phyloP scores from a whole-genome alignment of 306 rosid species.

The Chamaecrista fasciculata region DNA sequence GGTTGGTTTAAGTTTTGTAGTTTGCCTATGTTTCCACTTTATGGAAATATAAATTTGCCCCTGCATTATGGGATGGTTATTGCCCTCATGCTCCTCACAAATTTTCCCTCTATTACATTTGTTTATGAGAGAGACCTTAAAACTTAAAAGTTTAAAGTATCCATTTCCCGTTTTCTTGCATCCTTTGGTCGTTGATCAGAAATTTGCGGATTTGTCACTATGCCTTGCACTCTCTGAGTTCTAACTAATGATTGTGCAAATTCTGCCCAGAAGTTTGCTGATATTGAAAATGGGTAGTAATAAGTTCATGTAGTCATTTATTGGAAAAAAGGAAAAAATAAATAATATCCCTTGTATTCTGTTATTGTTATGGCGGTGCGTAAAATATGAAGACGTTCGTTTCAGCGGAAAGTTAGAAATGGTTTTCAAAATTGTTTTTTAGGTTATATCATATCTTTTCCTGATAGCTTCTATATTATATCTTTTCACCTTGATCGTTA shows the following conservation, averaged over 20 bases:
- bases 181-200: not conserved
- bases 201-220: not conserved
- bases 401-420: too few relatives aligned
- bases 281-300: not conserved
- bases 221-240: not conserved
- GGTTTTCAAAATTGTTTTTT: too few relatives aligned
- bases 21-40: constrained; percentile 27
- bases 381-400: not conserved
- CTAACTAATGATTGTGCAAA: not conserved
- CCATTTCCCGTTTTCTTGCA: too few relatives aligned
- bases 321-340: not conserved
- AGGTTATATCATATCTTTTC: too few relatives aligned
- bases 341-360: not conserved
- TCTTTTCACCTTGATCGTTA: too few relatives aligned
- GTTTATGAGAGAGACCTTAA: not conserved
- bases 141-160: too few relatives aligned
- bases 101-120: constrained; percentile 13
- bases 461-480: too few relatives aligned
- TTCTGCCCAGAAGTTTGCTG: not conserved
- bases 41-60: constrained; percentile 14
- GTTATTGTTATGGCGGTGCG: not conserved
- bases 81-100: not conserved
- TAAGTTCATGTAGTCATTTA: not conserved
- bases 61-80: not conserved
- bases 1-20: constrained; percentile 26